These are phyloP conservation scores for Beauveria brongniartii DNA, from an alignment of 2,329 filamentous ascomycete genomes.

Conservation along the genomic window DNA sequence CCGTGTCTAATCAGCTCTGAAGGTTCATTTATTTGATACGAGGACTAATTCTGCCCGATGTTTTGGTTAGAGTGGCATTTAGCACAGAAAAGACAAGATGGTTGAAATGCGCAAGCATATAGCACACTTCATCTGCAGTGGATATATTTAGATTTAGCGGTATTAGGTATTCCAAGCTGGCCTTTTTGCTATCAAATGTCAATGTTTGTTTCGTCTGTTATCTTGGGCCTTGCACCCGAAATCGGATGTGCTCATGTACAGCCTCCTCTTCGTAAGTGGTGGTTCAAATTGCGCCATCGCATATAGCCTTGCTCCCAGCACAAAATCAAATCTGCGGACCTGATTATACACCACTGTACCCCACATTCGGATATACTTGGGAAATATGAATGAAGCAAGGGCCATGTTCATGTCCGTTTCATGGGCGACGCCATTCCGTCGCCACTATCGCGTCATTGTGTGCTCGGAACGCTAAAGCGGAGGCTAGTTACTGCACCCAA, in stretches of 20 bases:
- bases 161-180: too few species aligned
- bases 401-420: background rate
- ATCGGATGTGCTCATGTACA: background rate
- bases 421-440: conserved; percentile 1
- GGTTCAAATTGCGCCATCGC: background rate
- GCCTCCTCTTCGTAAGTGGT: background rate
- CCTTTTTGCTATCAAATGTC: background rate
- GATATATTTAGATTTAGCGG: too few species aligned
- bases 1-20: too few species aligned
- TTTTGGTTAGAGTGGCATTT: too few species aligned
- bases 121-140: too few species aligned
- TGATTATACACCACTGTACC: background rate
- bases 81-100: too few species aligned
- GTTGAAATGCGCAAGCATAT: too few species aligned
- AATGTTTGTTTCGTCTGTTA: too few species aligned
- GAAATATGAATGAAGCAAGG: background rate
- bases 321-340: too few species aligned
- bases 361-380: background rate
- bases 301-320: background rate
- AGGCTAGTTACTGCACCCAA: background rate
- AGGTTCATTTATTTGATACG: too few species aligned
- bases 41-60: too few species aligned
- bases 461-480: background rate
- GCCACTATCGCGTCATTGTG: conserved; percentile 7
- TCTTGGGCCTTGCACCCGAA: background rate